Conservation (phyloP, 1,284 basidiomycete species). For the Puccinia horiana region DNA sequence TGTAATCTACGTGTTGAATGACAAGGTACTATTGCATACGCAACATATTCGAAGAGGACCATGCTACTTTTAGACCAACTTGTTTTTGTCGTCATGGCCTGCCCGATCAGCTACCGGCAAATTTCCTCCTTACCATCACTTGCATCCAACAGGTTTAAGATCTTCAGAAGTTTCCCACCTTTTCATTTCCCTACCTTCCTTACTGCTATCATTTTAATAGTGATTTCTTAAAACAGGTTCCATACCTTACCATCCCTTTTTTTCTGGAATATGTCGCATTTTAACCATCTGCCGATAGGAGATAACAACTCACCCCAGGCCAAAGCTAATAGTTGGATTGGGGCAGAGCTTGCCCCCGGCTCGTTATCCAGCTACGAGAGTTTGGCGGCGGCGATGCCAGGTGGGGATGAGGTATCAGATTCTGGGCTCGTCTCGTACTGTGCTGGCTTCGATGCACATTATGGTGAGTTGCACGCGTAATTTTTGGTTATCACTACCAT, state of each 20-base stretch:
- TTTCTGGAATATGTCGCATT: not conserved
- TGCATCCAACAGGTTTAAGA: not conserved
- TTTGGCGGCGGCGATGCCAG: not conserved
- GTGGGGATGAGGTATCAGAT: not conserved
- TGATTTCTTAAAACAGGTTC: not conserved
- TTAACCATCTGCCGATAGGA: not conserved
- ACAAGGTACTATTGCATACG: not conserved
- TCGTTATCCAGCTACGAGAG: not conserved
- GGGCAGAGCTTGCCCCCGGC: not conserved
- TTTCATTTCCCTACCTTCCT: not conserved
- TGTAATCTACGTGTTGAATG: not conserved
- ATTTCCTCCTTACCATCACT: not conserved
- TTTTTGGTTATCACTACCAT: not conserved
- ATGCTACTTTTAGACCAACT: not conserved
- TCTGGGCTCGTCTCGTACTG: not conserved
- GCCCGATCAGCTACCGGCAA: not conserved
- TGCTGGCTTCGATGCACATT: not conserved
- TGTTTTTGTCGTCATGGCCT: not conserved
- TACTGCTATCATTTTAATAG: not conserved
- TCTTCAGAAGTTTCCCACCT: not conserved
- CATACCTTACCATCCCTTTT: not conserved
- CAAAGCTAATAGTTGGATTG: slow-evolving; percentile 2
- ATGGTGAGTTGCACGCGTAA: not conserved
- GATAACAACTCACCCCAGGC: not conserved
- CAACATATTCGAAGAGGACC: not conserved